phyloP scores from a whole-genome alignment of 2,329 filamentous ascomycete genomes.

The Blastomyces emzantsi region DNA sequence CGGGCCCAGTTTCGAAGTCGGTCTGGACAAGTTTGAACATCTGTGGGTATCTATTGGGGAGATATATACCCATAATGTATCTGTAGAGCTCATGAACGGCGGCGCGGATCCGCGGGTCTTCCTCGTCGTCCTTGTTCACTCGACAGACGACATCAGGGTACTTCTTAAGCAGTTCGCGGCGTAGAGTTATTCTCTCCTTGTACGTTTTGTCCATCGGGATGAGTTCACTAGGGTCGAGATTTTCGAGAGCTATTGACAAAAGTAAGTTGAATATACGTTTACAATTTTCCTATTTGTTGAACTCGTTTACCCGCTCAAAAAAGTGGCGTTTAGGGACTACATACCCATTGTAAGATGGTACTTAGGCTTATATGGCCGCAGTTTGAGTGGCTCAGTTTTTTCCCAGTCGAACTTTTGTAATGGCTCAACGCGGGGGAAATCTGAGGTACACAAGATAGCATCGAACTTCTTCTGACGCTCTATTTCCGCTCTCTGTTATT shows the following conservation, averaged over 20 bases:
- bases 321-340: slow-evolving; percentile 12
- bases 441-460: not conserved
- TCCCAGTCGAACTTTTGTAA: slow-evolving; percentile 45
- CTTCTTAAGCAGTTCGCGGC: slow-evolving; percentile 39
- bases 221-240: slow-evolving; percentile 45
- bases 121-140: slow-evolving; percentile 24
- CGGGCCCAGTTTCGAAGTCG: slow-evolving; percentile 20
- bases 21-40: slow-evolving; percentile 39
- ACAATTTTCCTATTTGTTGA: not conserved
- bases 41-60: slow-evolving; percentile 48
- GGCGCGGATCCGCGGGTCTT: slow-evolving; percentile 33
- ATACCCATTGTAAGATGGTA: slow-evolving; percentile 57
- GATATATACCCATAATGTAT: slow-evolving; percentile 47
- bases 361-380: slow-evolving; percentile 52
- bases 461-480: slow-evolving; percentile 1
- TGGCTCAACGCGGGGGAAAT: slow-evolving; percentile 23
- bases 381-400: slow-evolving; percentile 43
- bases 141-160: slow-evolving; percentile 36
- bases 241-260: slow-evolving; percentile 42
- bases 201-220: slow-evolving; percentile 54
- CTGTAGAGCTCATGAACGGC: slow-evolving; percentile 50
- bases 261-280: slow-evolving; percentile 1
- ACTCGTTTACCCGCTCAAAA: not conserved
- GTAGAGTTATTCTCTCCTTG: slow-evolving; percentile 42
- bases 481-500: slow-evolving; percentile 7